Evolutionary conservation across 2,329 filamentous ascomycete genomes (phyloP).

Genomic region (Fusarium longipes): DNA sequence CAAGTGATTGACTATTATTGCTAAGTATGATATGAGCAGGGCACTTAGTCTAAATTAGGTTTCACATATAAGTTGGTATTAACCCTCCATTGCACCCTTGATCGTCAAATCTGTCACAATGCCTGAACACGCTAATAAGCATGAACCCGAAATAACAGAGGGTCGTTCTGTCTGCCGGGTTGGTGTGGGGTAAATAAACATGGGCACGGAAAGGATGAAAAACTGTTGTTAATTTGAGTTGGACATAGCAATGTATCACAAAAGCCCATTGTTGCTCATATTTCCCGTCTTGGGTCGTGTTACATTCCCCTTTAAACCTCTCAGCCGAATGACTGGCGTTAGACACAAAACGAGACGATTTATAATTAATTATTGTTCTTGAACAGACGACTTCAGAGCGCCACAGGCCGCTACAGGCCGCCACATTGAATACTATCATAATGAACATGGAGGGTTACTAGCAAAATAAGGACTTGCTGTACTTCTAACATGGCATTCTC

Average conservation of each 20-base stretch:
- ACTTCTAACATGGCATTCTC: not conserved
- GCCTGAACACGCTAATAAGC: not conserved
- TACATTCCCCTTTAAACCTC: not conserved
- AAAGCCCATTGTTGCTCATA: not conserved
- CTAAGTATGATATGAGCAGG: not conserved
- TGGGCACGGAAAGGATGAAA: constrained; percentile 4
- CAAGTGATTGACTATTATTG: not conserved
- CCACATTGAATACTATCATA: not conserved
- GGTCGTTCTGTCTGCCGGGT: constrained; percentile 10
- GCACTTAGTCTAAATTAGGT: not conserved
- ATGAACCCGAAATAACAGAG: constrained; percentile 32
- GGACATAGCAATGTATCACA: not conserved
- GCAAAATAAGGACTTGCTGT: constrained; percentile 10
- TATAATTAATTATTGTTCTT: not conserved
- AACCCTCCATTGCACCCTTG: not conserved
- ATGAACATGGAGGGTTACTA: constrained; percentile 15
- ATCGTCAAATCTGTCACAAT: constrained; percentile 13
- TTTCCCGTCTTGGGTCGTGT: not conserved
- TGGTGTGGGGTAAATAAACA: constrained; percentile 18
- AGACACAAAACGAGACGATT: not conserved
- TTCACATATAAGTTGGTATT: not conserved
- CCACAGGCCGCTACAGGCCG: constrained; percentile 33
- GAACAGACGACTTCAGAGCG: constrained; percentile 14
- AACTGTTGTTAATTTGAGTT: not conserved
- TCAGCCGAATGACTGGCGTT: not conserved